Percentiles rank a stretch among this genome's conserved stretches.
Conservation (phyloP, 305 asterid genomes). For the Fraxinus greggii region DNA sequence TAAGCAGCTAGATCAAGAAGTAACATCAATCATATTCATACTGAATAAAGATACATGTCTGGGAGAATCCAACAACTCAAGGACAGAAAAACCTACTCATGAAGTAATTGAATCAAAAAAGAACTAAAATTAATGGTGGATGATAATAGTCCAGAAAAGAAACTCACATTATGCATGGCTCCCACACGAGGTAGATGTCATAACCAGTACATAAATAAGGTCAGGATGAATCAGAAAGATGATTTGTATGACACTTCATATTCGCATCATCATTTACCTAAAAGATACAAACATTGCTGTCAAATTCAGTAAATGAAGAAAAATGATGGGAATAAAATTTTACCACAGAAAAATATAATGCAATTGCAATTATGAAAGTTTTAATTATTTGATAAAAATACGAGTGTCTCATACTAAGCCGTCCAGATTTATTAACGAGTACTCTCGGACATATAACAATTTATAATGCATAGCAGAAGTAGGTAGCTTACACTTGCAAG, state of each 20-base stretch:
- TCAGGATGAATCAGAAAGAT: constrained; percentile 34
- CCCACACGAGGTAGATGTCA: constrained; percentile 93
- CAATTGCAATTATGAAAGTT: neutral
- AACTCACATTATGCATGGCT: constrained; percentile 70
- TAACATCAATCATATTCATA: neutral
- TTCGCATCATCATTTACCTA: constrained; percentile 30
- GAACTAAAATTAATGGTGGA: neutral
- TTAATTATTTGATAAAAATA: neutral
- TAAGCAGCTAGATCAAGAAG: neutral
- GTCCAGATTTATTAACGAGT: neutral
- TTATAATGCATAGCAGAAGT: neutral
- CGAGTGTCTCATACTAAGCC: neutral
- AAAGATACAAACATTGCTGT: neutral
- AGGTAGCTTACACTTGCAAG: constrained; percentile 15
- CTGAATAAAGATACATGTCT: neutral
- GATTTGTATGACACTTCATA: constrained; percentile 27
- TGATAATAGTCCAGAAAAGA: neutral
- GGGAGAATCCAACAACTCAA: neutral
- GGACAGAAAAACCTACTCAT: neutral
- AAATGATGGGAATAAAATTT: neutral
- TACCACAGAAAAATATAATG: neutral
- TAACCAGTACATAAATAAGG: constrained; percentile 95
- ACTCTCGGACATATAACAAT: neutral
- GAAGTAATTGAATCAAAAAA: neutral
- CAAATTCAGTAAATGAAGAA: neutral